These are phyloP conservation scores for Diaporthe helianthi DNA, from an alignment of 2,329 filamentous ascomycete genomes.

Conservation along the genomic window DNA sequence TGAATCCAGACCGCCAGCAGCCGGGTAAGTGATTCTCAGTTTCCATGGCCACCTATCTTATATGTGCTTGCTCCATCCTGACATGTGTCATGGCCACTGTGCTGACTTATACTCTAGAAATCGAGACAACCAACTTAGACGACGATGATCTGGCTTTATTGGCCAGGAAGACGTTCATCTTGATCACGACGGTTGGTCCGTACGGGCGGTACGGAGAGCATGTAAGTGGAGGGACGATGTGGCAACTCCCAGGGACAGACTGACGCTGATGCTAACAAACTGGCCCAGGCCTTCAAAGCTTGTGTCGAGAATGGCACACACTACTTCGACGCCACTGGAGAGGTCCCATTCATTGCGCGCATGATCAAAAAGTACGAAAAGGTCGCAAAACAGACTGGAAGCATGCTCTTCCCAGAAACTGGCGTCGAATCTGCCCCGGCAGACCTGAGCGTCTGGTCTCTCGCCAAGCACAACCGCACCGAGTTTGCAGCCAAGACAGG, in stretches of 20 bases:
- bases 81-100: not conserved
- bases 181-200: conserved; percentile 67
- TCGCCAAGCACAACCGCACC: conserved; percentile 59
- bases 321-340: conserved; percentile 69
- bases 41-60: conserved; percentile 18
- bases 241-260: not conserved
- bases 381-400: conserved; percentile 59
- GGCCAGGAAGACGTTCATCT: conserved; percentile 61
- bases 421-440: conserved; percentile 69
- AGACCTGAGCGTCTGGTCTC: conserved; percentile 63
- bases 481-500: conserved; percentile 56
- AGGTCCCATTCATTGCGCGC: conserved; percentile 61
- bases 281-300: conserved; percentile 58
- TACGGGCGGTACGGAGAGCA: conserved; percentile 63
- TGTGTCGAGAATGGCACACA: conserved; percentile 69
- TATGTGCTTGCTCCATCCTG: not conserved
- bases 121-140: conserved; percentile 60
- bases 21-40: conserved; percentile 62
- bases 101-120: conserved; percentile 44
- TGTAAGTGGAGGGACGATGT: conserved; percentile 17
- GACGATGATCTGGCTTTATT: conserved; percentile 55
- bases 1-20: conserved; percentile 72
- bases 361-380: conserved; percentile 68
- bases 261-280: not conserved
- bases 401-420: conserved; percentile 66